These are phyloP conservation scores for Nicotiana attenuata DNA, from an alignment of 257 asterid genomes.

Conservation along the genomic window DNA sequence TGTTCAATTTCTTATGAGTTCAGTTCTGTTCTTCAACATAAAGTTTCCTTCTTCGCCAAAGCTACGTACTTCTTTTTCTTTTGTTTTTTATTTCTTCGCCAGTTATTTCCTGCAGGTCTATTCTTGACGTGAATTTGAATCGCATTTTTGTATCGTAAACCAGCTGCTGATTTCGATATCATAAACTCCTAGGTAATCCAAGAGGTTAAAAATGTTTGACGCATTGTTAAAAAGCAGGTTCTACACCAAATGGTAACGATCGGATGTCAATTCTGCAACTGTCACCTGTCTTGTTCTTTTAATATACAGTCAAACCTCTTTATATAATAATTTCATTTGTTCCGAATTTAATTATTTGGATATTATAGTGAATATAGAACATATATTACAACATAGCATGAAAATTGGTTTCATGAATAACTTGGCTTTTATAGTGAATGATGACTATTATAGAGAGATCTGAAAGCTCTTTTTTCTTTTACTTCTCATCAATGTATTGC, in stretches of 20 bases:
- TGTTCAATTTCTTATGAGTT: background rate
- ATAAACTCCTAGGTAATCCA: background rate
- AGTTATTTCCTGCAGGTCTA: no score
- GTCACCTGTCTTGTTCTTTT: no score
- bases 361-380: no score
- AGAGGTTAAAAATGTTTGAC: slow-evolving; percentile 41
- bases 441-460: no score
- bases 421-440: no score
- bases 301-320: no score
- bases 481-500: background rate
- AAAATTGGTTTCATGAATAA: no score
- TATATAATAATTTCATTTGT: no score
- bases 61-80: no score
- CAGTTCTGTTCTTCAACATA: background rate
- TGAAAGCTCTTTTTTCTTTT: background rate
- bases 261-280: background rate
- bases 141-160: background rate
- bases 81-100: no score
- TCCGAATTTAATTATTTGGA: no score
- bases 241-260: slow-evolving; percentile 53
- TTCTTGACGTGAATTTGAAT: background rate
- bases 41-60: background rate
- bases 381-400: no score
- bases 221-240: slow-evolving; percentile 61
- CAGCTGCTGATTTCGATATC: background rate